These are phyloP conservation scores for Lepidium africanum DNA, from an alignment of 345 rosid genomes.

Conservation along the genomic window DNA sequence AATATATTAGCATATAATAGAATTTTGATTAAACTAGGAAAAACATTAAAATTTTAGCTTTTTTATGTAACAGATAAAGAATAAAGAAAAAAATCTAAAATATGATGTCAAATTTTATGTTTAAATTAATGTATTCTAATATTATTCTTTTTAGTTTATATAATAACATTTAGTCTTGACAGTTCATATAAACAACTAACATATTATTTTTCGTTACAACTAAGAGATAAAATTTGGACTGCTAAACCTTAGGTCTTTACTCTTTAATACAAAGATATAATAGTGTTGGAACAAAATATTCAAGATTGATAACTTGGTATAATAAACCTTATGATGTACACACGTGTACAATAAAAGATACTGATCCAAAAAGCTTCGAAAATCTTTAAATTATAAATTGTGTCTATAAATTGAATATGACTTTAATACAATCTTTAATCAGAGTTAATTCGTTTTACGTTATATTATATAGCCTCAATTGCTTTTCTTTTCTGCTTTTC, in stretches of 20 bases:
- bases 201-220: not conserved
- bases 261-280: not conserved
- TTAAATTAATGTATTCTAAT: not conserved
- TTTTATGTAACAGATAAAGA: too few relatives aligned
- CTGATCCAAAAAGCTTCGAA: not conserved
- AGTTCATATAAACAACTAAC: too few relatives aligned
- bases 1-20: too few relatives aligned
- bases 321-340: not conserved
- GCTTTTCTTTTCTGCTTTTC: not conserved
- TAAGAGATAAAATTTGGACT: not conserved
- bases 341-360: constrained; percentile 4
- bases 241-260: not conserved
- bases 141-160: not conserved
- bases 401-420: not conserved
- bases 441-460: constrained; percentile 1
- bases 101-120: not conserved
- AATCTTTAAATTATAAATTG: not conserved
- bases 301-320: not conserved
- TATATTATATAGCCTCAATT: constrained; percentile 3
- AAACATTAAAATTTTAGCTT: too few relatives aligned
- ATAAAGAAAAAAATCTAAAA: not conserved
- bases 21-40: too few relatives aligned
- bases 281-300: not conserved
- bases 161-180: too few relatives aligned
- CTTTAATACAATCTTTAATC: not conserved